Percentiles rank a stretch among this genome's conserved stretches.
phyloP scores from a whole-genome alignment of 1,139 yeast genomes.

The Debaryomyces subglobosus region DNA sequence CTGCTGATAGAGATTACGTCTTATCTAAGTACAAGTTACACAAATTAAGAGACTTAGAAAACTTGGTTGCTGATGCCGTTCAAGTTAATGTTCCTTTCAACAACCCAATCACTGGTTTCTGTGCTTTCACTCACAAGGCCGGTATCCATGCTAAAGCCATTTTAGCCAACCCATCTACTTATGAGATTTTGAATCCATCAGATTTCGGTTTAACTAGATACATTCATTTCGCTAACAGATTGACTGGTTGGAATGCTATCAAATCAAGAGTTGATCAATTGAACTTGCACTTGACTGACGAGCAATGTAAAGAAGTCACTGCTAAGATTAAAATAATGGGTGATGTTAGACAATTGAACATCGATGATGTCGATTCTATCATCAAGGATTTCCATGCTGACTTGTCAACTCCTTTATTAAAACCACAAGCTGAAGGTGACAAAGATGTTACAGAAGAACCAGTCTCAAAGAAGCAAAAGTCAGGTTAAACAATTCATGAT shows the following conservation, averaged over 20 bases:
- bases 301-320: conserved; percentile 94
- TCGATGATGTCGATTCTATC: conserved; percentile 96
- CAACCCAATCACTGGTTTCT: conserved; percentile 98
- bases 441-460: conserved; percentile 32
- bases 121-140: conserved; percentile 99
- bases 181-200: conserved; percentile 91
- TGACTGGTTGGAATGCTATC: conserved; percentile 99
- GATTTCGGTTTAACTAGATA: conserved; percentile 96
- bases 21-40: conserved; percentile 93
- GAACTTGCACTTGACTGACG: conserved; percentile 86
- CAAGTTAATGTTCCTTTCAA: conserved; percentile 97
- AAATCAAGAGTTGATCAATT: conserved; percentile 97
- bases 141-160: conserved; percentile 99
- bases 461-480: conserved; percentile 39
- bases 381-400: conserved; percentile 91
- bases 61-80: conserved; percentile 94
- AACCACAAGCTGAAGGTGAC: conserved; percentile 25
- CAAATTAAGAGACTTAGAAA: conserved; percentile 94
- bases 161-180: conserved; percentile 96
- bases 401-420: conserved; percentile 38
- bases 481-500: conserved; percentile 22
- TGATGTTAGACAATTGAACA: conserved; percentile 90
- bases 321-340: conserved; percentile 91
- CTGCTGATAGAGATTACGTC: conserved; percentile 96
- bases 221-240: conserved; percentile 95